Conservation (phyloP, 352 stramenopile species). For the Pythium aquatile region DNA sequence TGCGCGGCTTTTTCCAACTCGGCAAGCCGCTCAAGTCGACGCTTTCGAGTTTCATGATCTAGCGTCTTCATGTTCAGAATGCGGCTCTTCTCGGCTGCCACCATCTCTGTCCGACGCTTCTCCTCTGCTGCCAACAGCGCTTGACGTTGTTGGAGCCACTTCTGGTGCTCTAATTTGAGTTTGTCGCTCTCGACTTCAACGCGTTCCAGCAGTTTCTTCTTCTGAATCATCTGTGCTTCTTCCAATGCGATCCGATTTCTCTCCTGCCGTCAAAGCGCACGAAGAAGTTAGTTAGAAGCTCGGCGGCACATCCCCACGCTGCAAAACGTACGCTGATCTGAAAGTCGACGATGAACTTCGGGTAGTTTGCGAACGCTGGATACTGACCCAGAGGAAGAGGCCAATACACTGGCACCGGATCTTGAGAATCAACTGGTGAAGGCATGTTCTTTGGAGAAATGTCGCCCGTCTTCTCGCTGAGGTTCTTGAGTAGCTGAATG, state of each 20-base stretch:
- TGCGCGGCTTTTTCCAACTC: constrained; percentile 58
- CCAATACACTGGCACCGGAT: constrained; percentile 32
- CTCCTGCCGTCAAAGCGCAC: constrained; percentile 37
- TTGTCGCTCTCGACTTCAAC: constrained; percentile 51
- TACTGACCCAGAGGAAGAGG: constrained; percentile 73
- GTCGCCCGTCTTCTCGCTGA: constrained; percentile 40
- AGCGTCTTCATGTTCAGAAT: constrained; percentile 73
- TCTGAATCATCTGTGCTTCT: constrained; percentile 62
- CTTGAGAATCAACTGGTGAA: background rate
- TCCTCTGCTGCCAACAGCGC: constrained; percentile 62
- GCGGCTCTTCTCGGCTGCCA: constrained; percentile 58
- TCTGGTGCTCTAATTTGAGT: constrained; percentile 58
- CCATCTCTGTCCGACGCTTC: constrained; percentile 48
- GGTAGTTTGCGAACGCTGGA: constrained; percentile 76
- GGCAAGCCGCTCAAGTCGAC: constrained; percentile 56
- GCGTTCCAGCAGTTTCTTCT: constrained; percentile 57
- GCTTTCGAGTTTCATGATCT: constrained; percentile 63
- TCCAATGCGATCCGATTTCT: constrained; percentile 79
- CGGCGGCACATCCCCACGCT: background rate
- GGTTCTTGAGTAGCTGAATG: constrained; percentile 62
- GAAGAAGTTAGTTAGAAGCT: background rate
- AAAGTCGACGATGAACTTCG: constrained; percentile 79
- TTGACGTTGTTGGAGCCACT: constrained; percentile 65
- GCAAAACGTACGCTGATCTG: constrained; percentile 68
- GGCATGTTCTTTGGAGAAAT: background rate